Percentiles rank a stretch among this genome's conserved stretches.
These are phyloP conservation scores for Papiliotrema laurentii DNA, from an alignment of 1,284 basidiomycete species.

Conservation along the genomic window DNA sequence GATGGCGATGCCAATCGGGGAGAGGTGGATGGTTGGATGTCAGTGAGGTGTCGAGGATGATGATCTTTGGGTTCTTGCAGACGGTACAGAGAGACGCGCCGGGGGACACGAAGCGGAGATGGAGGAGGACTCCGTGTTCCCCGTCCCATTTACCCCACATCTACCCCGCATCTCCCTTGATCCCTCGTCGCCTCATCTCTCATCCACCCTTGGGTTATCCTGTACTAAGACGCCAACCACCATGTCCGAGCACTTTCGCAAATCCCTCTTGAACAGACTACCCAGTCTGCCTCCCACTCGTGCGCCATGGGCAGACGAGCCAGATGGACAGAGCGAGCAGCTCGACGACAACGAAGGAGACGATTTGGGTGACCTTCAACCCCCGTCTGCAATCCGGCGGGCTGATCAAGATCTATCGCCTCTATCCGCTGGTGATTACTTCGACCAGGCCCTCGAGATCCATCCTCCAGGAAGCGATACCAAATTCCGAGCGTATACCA, in stretches of 20 bases:
- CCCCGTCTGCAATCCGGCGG: not conserved
- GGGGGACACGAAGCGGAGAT: not conserved
- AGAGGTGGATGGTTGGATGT: not conserved
- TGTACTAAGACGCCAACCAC: too few relatives aligned
- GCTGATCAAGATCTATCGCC: constrained; percentile 56
- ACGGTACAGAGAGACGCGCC: not conserved
- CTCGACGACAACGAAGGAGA: constrained; percentile 63
- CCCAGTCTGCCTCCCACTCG: constrained; percentile 38
- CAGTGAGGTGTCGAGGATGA: not conserved
- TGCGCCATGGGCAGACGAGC: constrained; percentile 41
- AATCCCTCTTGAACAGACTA: constrained; percentile 40
- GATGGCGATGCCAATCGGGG: not conserved
- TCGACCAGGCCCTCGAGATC: constrained; percentile 70
- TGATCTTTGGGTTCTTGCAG: not conserved
- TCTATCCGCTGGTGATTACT: constrained; percentile 69
- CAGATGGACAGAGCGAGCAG: constrained; percentile 49
- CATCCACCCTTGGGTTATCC: too few relatives aligned
- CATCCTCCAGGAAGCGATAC: constrained; percentile 59
- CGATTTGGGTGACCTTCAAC: constrained; percentile 51
- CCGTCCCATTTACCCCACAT: too few relatives aligned
- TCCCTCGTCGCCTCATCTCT: too few relatives aligned
- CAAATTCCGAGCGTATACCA: constrained; percentile 63
- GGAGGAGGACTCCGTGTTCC: too few relatives aligned
- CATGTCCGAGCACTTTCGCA: constrained; percentile 46
- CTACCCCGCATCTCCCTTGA: too few relatives aligned